phyloP scores from a whole-genome alignment of 176 grass and related monocot genomes.

The Secale cereale region DNA sequence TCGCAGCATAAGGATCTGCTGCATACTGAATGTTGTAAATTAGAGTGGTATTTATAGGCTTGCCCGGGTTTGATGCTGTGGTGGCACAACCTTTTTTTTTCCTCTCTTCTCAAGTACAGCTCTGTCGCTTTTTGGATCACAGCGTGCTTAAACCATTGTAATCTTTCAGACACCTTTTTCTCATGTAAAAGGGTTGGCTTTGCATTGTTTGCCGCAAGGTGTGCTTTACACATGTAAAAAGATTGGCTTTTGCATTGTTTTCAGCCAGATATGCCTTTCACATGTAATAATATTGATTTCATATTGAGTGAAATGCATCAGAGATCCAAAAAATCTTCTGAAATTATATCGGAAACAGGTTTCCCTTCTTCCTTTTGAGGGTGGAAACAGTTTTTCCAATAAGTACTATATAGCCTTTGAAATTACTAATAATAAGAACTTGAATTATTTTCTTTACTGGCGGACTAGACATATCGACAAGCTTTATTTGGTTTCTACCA shows the following conservation, averaged over 20 bases:
- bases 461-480: constrained; percentile 33
- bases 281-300: background rate
- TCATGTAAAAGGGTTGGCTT: background rate
- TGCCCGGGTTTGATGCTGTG: background rate
- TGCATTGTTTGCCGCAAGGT: background rate
- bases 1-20: background rate
- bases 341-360: background rate
- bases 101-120: background rate
- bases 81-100: background rate
- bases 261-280: background rate
- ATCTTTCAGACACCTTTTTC: background rate
- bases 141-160: background rate
- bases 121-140: background rate
- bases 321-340: background rate
- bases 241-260: background rate
- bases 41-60: background rate
- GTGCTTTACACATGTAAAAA: background rate
- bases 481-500: constrained; percentile 41
- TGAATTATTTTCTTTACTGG: constrained; percentile 17
- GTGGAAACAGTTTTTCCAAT: background rate
- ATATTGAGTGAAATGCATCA: background rate
- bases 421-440: background rate
- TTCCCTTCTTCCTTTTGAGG: too few species aligned
- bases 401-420: background rate
- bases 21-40: background rate